A percentile compares a stretch with the other conserved stretches of the same genome.
Evolutionary conservation across 139 green algal genomes (phyloP).

Genomic region (Tetraselmis striata): DNA sequence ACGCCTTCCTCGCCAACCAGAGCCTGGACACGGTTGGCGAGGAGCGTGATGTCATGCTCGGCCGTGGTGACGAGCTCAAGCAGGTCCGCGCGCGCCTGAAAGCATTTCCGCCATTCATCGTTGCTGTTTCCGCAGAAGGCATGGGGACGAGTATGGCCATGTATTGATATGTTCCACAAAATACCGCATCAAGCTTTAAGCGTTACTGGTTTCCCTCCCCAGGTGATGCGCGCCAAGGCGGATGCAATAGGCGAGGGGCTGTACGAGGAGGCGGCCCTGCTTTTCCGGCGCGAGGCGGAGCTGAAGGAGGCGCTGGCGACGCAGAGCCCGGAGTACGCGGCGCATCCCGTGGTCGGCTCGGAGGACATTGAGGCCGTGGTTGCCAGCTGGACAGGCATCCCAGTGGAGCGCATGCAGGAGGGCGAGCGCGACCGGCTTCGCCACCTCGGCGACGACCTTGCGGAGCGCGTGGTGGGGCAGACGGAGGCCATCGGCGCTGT

Average conservation of each 20-base stretch:
- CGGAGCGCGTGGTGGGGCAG: constrained; percentile 62
- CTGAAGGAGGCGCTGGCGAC: constrained; percentile 23
- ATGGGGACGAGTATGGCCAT: too few species aligned
- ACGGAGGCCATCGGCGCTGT: constrained; percentile 54
- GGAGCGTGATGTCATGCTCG: constrained; percentile 7
- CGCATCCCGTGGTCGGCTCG: constrained; percentile 52
- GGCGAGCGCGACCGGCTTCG: constrained; percentile 54
- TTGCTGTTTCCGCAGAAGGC: too few species aligned
- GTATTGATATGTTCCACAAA: too few species aligned
- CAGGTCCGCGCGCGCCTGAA: too few species aligned
- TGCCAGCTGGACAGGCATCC: constrained; percentile 57
- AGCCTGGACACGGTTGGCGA: background rate
- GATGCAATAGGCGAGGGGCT: constrained; percentile 46
- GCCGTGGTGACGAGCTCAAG: constrained; percentile 30
- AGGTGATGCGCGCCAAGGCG: constrained; percentile 75
- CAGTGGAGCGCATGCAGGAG: constrained; percentile 47
- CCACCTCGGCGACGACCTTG: constrained; percentile 41
- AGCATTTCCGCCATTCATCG: too few species aligned
- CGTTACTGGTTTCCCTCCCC: too few species aligned
- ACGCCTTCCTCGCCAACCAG: constrained; percentile 48
- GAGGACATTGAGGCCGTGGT: constrained; percentile 87
- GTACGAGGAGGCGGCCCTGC: constrained; percentile 81
- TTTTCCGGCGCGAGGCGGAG: constrained; percentile 57
- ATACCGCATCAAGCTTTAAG: too few species aligned
- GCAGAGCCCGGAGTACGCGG: background rate